Evolutionary conservation across 495 filamentous ascomycete species (phyloP).

Genomic region (Penicillium lagena): DNA sequence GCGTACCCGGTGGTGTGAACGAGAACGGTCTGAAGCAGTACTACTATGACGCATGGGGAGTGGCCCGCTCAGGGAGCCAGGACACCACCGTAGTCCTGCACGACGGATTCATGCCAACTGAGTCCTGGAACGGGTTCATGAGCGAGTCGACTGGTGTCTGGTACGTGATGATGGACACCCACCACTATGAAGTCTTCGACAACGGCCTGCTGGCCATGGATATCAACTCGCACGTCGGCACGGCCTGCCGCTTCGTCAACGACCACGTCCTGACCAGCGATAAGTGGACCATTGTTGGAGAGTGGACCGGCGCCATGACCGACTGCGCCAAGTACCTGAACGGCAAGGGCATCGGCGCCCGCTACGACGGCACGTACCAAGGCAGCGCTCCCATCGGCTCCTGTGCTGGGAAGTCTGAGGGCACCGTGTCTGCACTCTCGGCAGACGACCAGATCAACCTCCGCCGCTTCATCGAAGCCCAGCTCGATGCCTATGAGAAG

Average conservation of each 20-base stretch:
- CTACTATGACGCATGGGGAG: slow-evolving; percentile 57
- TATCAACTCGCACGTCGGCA: slow-evolving; percentile 41
- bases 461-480: slow-evolving; percentile 60
- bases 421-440: slow-evolving; percentile 46
- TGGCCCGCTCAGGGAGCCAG: slow-evolving; percentile 41
- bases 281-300: slow-evolving; percentile 67
- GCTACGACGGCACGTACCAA: slow-evolving; percentile 60
- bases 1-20: slow-evolving; percentile 47
- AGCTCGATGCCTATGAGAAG: slow-evolving; percentile 68
- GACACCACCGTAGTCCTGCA: slow-evolving; percentile 56
- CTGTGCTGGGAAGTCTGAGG: slow-evolving; percentile 53
- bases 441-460: slow-evolving; percentile 50
- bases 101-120: slow-evolving; percentile 60
- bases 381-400: slow-evolving; percentile 43
- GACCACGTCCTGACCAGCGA: slow-evolving; percentile 47
- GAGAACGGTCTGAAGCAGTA: slow-evolving; percentile 50
- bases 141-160: slow-evolving; percentile 41
- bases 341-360: slow-evolving; percentile 58
- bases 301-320: slow-evolving; percentile 65
- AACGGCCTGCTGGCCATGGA: slow-evolving; percentile 44
- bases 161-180: slow-evolving; percentile 62
- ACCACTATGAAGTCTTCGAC: slow-evolving; percentile 66
- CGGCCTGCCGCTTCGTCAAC: slow-evolving; percentile 43
- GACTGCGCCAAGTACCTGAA: slow-evolving; percentile 72
- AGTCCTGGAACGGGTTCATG: slow-evolving; percentile 70